A percentile compares a stretch with the other conserved stretches of the same genome.
Conservation (phyloP, 1,284 basidiomycete genomes). For the Marasmius tenuissimus region DNA sequence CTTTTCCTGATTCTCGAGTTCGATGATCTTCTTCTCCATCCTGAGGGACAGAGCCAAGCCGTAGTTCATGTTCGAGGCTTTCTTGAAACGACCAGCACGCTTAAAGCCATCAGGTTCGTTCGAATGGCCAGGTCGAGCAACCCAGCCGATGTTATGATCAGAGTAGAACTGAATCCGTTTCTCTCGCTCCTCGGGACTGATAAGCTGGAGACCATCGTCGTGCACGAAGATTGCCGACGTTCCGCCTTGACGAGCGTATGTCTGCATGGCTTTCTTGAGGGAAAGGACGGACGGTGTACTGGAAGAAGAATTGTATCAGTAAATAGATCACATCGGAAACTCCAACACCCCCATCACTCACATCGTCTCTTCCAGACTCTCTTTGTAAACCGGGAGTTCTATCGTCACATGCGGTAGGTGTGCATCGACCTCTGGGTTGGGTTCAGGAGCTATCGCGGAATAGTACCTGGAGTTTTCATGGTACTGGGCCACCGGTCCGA, state of each 20-base stretch:
- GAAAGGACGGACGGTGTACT: slow-evolving; percentile 77
- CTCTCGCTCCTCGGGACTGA: slow-evolving; percentile 61
- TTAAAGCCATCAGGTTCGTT: slow-evolving; percentile 62
- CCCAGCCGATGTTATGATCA: slow-evolving; percentile 81
- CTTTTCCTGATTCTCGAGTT: slow-evolving; percentile 44
- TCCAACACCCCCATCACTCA: slow-evolving; percentile 33
- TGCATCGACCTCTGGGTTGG: slow-evolving; percentile 62
- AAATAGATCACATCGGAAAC: not conserved
- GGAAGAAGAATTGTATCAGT: not conserved
- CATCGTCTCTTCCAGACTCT: slow-evolving; percentile 69
- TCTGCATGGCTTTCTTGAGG: slow-evolving; percentile 84
- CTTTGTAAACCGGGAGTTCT: slow-evolving; percentile 83
- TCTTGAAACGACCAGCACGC: slow-evolving; percentile 89
- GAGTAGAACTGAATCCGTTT: slow-evolving; percentile 75
- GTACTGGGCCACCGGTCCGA: slow-evolving; percentile 76
- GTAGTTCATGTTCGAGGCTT: slow-evolving; percentile 90
- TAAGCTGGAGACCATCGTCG: slow-evolving; percentile 72
- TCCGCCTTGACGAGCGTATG: slow-evolving; percentile 81
- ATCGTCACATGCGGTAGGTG: slow-evolving; percentile 73
- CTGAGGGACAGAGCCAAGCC: slow-evolving; percentile 70
- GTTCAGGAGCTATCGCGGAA: slow-evolving; percentile 56
- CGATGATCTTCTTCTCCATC: slow-evolving; percentile 69
- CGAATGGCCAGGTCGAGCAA: slow-evolving; percentile 74
- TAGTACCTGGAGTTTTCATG: slow-evolving; percentile 75
- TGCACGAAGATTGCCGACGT: slow-evolving; percentile 76